These are phyloP conservation scores for Stagonosporopsis vannaccii DNA, from an alignment of 2,329 filamentous ascomycete species.

Conservation along the genomic window DNA sequence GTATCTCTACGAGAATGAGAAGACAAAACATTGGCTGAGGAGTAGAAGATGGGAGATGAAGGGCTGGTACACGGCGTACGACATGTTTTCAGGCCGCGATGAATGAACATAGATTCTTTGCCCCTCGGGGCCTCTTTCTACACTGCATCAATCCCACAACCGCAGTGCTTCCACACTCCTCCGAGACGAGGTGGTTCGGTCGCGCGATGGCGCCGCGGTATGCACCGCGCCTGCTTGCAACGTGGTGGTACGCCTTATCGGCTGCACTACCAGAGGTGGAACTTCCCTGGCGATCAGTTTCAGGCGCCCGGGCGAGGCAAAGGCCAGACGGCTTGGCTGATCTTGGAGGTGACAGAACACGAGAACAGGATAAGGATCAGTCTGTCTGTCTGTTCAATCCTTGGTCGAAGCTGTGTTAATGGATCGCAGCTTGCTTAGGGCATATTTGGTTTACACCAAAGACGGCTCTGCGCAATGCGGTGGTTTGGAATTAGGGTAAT, in stretches of 20 bases:
- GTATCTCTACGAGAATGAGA: constrained; percentile 31
- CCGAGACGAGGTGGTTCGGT: background rate
- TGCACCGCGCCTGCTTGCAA: background rate
- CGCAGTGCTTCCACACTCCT: background rate
- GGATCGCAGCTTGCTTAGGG: background rate
- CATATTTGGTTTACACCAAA: background rate
- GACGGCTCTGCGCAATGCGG: background rate
- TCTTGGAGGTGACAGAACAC: background rate
- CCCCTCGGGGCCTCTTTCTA: background rate
- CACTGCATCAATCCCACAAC: background rate
- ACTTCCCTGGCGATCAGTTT: background rate
- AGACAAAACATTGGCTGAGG: constrained; percentile 42
- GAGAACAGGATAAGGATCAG: background rate
- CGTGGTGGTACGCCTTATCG: background rate
- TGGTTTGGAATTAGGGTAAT: background rate
- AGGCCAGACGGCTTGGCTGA: background rate
- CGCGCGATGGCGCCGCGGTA: background rate
- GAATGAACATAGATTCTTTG: background rate
- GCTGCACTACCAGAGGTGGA: background rate
- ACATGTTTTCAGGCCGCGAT: constrained; percentile 3
- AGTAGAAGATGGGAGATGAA: constrained; percentile 51
- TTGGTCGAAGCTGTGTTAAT: background rate
- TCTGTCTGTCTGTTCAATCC: background rate
- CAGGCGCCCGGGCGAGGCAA: background rate
- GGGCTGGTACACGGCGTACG: constrained; percentile 44